Evolutionary conservation across 2,329 filamentous ascomycete species (phyloP), one percentile per base, ranked within the genome.

Genomic region (Knoxdaviesia proteae): DNA sequence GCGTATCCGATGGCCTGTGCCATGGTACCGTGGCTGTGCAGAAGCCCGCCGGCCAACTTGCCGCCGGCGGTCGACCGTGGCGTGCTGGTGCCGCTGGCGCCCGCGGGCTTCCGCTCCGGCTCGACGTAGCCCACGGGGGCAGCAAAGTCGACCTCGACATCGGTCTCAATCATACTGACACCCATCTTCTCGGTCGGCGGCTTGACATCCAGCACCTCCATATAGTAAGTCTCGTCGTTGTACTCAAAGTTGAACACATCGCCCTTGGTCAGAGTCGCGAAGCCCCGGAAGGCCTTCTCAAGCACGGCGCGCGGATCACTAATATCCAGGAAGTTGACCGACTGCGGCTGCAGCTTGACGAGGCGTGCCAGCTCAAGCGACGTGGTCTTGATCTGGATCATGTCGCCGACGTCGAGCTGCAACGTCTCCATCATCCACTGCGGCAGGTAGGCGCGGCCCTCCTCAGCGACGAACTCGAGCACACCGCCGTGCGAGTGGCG

Each of bases 361-460:
- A 94, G 80, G 48, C 78, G 79, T 34, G 90, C 90, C 0, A 88
- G 77, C 41, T 87, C 83, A 10, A 98, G 72, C 37, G 93, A 88
- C 2, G 90, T 96, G 6, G 84, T 92, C 60, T 92, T 92, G 59
- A 94, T 78, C 62, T 98, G 87, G 4, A 98, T 71, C 53, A 98
- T 77, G 54, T 98, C 90, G 42, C 90, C 90, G 1, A 88, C 84
- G 46, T 96, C 88, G 44, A 98, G 74, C 2, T 72, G 65, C 5
- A 98, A 72, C 0, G 84, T 90, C 63, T 86, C 75, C 90, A 98
- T 96, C 65, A 96, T 80, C 88, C 90, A 98, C 59, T 87, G 84
- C 33, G 90, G 90, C 47, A 98, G 69, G 61, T 98, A 98, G 43
- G 92, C 86, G 57, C 90, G 82, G 41, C 90, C 90, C 60, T 98